These are phyloP conservation scores for Nematodospora anomalae DNA, from an alignment of 1,139 yeast species.

Conservation along the genomic window DNA sequence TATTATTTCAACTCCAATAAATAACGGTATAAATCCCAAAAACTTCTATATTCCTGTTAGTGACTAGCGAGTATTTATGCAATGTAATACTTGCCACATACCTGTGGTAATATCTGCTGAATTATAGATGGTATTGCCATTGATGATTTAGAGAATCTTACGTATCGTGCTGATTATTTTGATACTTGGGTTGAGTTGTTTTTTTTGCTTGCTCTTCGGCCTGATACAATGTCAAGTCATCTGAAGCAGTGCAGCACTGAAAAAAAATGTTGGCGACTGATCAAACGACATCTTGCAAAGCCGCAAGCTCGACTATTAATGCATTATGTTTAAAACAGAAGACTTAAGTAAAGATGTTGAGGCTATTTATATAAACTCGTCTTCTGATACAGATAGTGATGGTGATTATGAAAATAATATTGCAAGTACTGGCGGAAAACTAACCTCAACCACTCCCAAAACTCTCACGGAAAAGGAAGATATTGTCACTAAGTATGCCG, in stretches of 20 bases:
- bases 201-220: too few relatives aligned
- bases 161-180: too few relatives aligned
- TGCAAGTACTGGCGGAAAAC: conserved; percentile 16
- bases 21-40: conserved; percentile 67
- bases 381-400: conserved; percentile 17
- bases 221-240: too few relatives aligned
- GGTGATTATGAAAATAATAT: conserved; percentile 7
- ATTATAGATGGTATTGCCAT: conserved; percentile 18
- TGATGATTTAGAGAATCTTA: too few relatives aligned
- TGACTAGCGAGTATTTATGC: conserved; percentile 12
- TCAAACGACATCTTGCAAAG: too few relatives aligned
- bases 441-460: conserved; percentile 17
- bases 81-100: conserved; percentile 17
- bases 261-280: too few relatives aligned
- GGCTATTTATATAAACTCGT: conserved; percentile 3
- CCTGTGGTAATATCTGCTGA: conserved; percentile 26
- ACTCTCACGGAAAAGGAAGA: conserved; percentile 51
- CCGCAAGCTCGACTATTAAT: too few relatives aligned
- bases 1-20: conserved; percentile 82
- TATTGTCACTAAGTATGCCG: conserved; percentile 60
- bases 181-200: too few relatives aligned
- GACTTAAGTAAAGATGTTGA: conserved; percentile 5
- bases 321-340: neutral
- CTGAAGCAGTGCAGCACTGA: too few relatives aligned
- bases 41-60: conserved; percentile 48